These are phyloP conservation scores for Zymoseptoria crescenta DNA, from an alignment of 2,329 filamentous ascomycete species.

Conservation along the genomic window DNA sequence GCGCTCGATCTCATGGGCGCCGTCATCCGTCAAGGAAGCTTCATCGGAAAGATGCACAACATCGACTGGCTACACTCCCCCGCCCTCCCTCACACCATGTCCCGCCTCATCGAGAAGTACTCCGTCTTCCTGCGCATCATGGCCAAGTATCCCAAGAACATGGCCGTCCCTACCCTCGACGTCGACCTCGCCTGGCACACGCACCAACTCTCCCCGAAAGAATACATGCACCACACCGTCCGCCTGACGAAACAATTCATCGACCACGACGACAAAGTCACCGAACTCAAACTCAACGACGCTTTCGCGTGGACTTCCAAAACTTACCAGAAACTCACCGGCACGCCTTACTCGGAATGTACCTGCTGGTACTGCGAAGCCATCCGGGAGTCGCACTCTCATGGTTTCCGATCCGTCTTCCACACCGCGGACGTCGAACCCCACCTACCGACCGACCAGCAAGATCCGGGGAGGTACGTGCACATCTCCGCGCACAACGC, in stretches of 20 bases:
- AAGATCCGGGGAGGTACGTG: constrained; percentile 48
- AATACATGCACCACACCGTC: constrained; percentile 55
- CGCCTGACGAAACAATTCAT: constrained; percentile 51
- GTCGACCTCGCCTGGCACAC: constrained; percentile 75
- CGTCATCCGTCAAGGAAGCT: constrained; percentile 58
- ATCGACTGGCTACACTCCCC: constrained; percentile 75
- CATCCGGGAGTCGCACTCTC: constrained; percentile 51
- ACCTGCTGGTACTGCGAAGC: constrained; percentile 81
- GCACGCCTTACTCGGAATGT: constrained; percentile 65
- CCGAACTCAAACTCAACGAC: constrained; percentile 54
- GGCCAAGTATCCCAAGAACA: constrained; percentile 35
- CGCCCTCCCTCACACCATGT: constrained; percentile 54
- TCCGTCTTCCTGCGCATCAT: constrained; percentile 57
- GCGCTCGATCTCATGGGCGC: constrained; percentile 58
- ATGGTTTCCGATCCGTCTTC: constrained; percentile 39
- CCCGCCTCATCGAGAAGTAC: constrained; percentile 58
- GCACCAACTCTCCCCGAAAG: constrained; percentile 59
- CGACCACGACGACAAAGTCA: constrained; percentile 79
- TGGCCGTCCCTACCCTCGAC: constrained; percentile 64
- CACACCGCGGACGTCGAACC: constrained; percentile 32
- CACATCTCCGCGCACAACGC: constrained; percentile 71
- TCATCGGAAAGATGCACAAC: constrained; percentile 64
- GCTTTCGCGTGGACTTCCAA: constrained; percentile 68
- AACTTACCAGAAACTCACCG: constrained; percentile 57
- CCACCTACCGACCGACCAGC: constrained; percentile 39